These are phyloP conservation scores for Cyclostephanos tholiformis DNA, from an alignment of 108 stramenopile species.

Conservation along the genomic window DNA sequence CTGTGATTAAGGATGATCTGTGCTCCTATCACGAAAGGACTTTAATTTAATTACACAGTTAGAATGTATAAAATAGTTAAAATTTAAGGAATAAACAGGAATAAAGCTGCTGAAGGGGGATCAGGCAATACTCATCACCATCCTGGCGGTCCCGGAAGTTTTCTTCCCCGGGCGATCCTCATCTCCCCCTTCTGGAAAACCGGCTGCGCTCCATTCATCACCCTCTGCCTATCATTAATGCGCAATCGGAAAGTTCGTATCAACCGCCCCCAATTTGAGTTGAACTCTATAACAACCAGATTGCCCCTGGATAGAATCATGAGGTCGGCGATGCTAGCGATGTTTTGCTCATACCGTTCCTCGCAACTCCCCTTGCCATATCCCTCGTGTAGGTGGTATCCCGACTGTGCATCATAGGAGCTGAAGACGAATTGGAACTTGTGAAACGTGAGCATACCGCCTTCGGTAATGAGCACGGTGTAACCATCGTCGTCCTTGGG, in stretches of 20 bases:
- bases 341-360: slow-evolving; percentile 35
- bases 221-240: background rate
- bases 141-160: slow-evolving; percentile 7
- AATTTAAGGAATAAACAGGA: too few species aligned
- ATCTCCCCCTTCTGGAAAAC: background rate
- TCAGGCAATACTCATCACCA: too few species aligned
- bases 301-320: slow-evolving; percentile 33
- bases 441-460: slow-evolving; percentile 52
- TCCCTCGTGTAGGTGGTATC: slow-evolving; percentile 20
- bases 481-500: slow-evolving; percentile 61
- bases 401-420: slow-evolving; percentile 1
- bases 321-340: slow-evolving; percentile 44
- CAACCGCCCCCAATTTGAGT: slow-evolving; percentile 39
- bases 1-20: too few species aligned
- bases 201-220: background rate
- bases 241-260: slow-evolving; percentile 19
- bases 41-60: too few species aligned
- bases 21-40: too few species aligned
- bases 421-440: slow-evolving; percentile 50
- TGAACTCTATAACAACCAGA: slow-evolving; percentile 32
- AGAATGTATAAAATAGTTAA: too few species aligned
- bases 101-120: too few species aligned
- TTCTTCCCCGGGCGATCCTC: background rate
- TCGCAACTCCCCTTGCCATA: slow-evolving; percentile 19
- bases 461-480: slow-evolving; percentile 3